Percentiles rank a stretch among this genome's conserved stretches.
phyloP scores from a whole-genome alignment of 331 rosid genomes.

The Cucumis variabilis region DNA sequence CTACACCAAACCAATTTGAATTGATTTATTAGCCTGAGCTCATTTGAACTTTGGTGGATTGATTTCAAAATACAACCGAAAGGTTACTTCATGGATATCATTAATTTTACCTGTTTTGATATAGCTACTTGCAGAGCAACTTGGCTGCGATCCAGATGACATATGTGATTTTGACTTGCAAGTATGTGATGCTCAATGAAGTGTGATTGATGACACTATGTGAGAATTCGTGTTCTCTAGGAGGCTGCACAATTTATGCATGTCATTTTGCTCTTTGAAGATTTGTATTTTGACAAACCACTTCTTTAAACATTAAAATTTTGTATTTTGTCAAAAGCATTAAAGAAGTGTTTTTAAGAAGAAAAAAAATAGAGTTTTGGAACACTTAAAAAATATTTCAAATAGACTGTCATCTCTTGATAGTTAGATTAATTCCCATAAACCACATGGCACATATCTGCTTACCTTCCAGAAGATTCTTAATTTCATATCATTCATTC shows the following conservation, averaged over 20 bases:
- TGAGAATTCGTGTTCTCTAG: constrained; percentile 89
- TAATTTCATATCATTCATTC: not conserved
- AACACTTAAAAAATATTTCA: not conserved
- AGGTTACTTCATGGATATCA: not conserved
- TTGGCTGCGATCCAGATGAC: constrained; percentile 74
- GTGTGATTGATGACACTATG: constrained; percentile 74
- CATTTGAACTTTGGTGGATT: not conserved
- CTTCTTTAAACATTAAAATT: too few species aligned
- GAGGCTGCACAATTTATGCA: constrained; percentile 94
- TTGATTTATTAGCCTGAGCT: not conserved
- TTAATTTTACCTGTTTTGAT: constrained; percentile 14
- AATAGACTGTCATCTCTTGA: not conserved
- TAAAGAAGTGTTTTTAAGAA: too few species aligned
- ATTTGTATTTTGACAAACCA: constrained; percentile 37
- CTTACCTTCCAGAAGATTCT: not conserved
- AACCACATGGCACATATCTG: not conserved
- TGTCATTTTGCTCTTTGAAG: constrained; percentile 88
- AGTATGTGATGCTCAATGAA: constrained; percentile 94
- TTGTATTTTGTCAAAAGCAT: too few species aligned
- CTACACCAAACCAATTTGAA: not conserved
- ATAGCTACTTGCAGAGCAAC: constrained; percentile 80
- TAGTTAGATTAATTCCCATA: not conserved
- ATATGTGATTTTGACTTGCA: constrained; percentile 95
- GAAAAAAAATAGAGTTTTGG: not conserved
- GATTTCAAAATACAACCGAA: not conserved